phyloP scores from a whole-genome alignment of 106 monocot genomes.

The Dactylorhiza incarnata region DNA sequence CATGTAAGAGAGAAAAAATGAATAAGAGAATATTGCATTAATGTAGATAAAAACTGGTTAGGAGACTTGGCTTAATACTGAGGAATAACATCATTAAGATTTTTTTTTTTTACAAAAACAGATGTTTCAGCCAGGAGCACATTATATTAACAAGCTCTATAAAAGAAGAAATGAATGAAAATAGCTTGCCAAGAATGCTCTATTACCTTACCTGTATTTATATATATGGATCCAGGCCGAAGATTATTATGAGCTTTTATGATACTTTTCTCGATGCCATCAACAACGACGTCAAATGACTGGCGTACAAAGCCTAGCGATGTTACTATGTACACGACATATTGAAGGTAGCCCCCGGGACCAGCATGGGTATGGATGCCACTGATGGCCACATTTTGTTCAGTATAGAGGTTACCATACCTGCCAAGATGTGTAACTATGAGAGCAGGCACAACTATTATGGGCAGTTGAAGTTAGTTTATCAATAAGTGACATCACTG shows the following conservation, averaged over 20 bases:
- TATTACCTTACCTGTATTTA: slow-evolving; percentile 51
- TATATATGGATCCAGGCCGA: slow-evolving; percentile 60
- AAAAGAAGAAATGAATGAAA: neutral
- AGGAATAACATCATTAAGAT: neutral
- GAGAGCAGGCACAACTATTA: neutral
- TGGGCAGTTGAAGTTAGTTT: neutral
- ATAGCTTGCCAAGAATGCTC: neutral
- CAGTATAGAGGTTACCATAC: slow-evolving; percentile 70
- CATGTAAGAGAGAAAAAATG: neutral
- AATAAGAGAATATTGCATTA: neutral
- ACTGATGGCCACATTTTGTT: slow-evolving; percentile 81
- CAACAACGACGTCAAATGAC: slow-evolving; percentile 85
- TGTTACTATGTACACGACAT: slow-evolving; percentile 81
- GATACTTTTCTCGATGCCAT: slow-evolving; percentile 84
- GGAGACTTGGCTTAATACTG: neutral
- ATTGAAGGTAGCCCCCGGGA: slow-evolving; percentile 94
- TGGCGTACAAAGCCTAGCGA: slow-evolving; percentile 88
- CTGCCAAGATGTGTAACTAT: slow-evolving; percentile 24
- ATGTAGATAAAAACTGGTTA: neutral
- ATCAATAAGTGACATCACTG: neutral
- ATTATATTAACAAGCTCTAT: neutral
- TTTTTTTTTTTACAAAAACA: too few species aligned
- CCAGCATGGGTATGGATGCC: slow-evolving; percentile 93
- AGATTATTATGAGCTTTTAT: slow-evolving; percentile 87
- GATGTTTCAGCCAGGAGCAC: neutral